These are phyloP conservation scores for Leccinum subrobustum DNA, from an alignment of 1,284 basidiomycete species.

Conservation along the genomic window DNA sequence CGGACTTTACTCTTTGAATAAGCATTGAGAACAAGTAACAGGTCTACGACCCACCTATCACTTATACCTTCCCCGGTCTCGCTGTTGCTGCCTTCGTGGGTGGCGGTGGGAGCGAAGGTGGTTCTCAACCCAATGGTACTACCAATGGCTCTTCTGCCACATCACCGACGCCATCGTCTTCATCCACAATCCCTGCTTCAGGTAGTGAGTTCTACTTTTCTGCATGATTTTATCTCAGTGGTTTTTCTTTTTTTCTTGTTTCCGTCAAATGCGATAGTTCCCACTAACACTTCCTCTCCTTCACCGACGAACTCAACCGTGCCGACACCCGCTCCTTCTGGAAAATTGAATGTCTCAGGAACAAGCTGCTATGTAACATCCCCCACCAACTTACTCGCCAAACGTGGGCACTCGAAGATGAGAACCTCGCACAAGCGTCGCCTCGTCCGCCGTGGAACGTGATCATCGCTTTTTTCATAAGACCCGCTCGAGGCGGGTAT, in stretches of 20 bases:
- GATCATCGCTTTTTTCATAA: background rate
- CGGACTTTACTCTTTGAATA: background rate
- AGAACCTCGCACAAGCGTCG: constrained; percentile 24
- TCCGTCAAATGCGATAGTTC: constrained; percentile 16
- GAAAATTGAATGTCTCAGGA: constrained; percentile 11
- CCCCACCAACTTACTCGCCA: constrained; percentile 14
- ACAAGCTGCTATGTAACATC: constrained; percentile 20
- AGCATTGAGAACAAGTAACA: constrained; percentile 15
- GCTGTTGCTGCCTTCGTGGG: constrained; percentile 32
- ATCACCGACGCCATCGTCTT: constrained; percentile 11
- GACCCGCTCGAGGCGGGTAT: background rate
- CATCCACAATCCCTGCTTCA: constrained; percentile 16
- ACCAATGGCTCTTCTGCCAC: constrained; percentile 17
- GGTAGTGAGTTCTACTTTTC: constrained; percentile 16
- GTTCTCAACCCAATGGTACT: constrained; percentile 23
- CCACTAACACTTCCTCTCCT: constrained; percentile 23
- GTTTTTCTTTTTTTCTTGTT: background rate
- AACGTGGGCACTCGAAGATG: constrained; percentile 19
- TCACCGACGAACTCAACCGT: constrained; percentile 4
- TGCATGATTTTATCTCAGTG: background rate
- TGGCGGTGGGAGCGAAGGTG: constrained; percentile 13
- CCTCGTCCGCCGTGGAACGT: constrained; percentile 21
- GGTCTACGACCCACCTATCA: constrained; percentile 36
- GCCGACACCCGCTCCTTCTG: background rate
- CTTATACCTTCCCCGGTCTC: constrained; percentile 43